Evolutionary conservation across 225 moss, liverwort and hornwort species (phyloP).

Genomic region (Marchantia polymorpha): DNA sequence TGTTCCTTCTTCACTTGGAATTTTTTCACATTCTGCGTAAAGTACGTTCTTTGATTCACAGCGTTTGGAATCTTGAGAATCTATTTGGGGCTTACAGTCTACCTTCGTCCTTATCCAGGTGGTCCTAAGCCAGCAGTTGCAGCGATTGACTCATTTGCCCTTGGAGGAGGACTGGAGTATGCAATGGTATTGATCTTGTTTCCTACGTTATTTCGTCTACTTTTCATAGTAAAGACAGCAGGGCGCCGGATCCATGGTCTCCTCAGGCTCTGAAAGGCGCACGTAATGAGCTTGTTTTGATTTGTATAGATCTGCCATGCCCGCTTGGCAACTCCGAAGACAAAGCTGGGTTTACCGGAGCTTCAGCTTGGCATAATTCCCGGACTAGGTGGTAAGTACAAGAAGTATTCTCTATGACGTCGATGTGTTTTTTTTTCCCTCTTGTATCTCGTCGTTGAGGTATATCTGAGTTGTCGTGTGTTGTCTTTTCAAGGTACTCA

Average conservation of each 20-base stretch:
- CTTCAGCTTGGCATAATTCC: conserved; percentile 89
- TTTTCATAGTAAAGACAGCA: background rate
- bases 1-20: too few species aligned
- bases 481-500: conserved; percentile 60
- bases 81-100: too few species aligned
- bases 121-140: conserved; percentile 84
- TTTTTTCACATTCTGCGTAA: too few species aligned
- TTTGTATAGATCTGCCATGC: conserved; percentile 73
- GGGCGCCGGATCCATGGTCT: too few species aligned
- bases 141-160: conserved; percentile 84
- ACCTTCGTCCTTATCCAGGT: conserved; percentile 47
- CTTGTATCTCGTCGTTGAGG: background rate
- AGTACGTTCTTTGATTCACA: too few species aligned
- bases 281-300: background rate
- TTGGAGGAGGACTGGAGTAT: conserved; percentile 88
- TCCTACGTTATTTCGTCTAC: background rate
- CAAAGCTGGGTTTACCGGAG: conserved; percentile 81
- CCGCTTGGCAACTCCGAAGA: conserved; percentile 63
- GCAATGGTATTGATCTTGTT: conserved; percentile 58
- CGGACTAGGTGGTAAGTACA: conserved; percentile 70
- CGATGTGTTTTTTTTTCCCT: too few species aligned
- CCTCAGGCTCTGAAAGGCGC: too few species aligned
- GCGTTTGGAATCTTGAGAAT: too few species aligned
- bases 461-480: background rate
- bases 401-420: background rate